Conservation (phyloP, 1,284 basidiomycete genomes). For the Papiliotrema nemorosa region DNA sequence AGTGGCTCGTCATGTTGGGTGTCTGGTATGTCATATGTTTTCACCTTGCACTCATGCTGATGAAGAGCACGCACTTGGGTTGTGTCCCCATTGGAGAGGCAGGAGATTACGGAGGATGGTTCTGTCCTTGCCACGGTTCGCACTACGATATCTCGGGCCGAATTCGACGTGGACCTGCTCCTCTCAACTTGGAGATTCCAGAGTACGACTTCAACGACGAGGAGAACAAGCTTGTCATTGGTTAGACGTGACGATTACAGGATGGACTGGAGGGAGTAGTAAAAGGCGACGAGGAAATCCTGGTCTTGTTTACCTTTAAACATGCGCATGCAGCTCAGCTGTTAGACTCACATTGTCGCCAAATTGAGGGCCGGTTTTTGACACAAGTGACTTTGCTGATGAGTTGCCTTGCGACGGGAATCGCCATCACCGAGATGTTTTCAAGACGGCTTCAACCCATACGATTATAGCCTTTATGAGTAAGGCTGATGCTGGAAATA, state of each 20-base stretch:
- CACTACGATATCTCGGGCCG: conserved; percentile 85
- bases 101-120: conserved; percentile 98
- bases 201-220: conserved; percentile 81
- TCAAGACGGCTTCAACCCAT: no score
- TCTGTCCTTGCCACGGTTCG: conserved; percentile 97
- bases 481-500: no score
- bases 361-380: not conserved
- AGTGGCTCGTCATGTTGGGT: conserved; percentile 62
- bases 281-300: not conserved
- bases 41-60: conserved; percentile 70
- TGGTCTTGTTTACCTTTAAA: not conserved
- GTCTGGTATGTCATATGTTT: conserved; percentile 1
- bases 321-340: conserved; percentile 9
- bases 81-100: conserved; percentile 97
- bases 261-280: not conserved
- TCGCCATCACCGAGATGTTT: no score
- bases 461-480: no score
- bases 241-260: conserved; percentile 55
- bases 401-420: not conserved
- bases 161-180: conserved; percentile 90
- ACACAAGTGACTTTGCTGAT: not conserved
- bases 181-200: conserved; percentile 91
- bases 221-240: conserved; percentile 84
- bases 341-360: no score
- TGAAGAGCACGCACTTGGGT: conserved; percentile 87